Conservation (phyloP, 1,284 basidiomycete species). For the Trametes sp. region DNA sequence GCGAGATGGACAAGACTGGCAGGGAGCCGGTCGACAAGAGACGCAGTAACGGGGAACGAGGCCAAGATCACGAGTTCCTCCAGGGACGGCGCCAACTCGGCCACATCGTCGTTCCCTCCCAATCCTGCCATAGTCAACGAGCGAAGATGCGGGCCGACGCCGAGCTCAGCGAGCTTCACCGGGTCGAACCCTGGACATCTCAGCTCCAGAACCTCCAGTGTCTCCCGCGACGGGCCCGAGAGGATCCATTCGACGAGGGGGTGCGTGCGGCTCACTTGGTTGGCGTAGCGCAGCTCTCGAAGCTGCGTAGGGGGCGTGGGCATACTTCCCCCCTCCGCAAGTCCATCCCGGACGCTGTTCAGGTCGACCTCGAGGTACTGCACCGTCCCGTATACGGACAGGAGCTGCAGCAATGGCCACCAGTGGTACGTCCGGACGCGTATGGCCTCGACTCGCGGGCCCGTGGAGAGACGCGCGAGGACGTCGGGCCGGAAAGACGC, state of each 20-base stretch:
- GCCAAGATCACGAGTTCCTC: neutral
- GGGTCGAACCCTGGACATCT: neutral
- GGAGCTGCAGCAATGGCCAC: constrained; percentile 8
- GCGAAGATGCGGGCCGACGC: constrained; percentile 8
- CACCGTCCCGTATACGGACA: constrained; percentile 4
- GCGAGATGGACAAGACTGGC: constrained; percentile 13
- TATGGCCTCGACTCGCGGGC: neutral
- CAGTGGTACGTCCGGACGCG: constrained; percentile 2
- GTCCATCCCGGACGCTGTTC: neutral
- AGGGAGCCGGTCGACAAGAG: constrained; percentile 11
- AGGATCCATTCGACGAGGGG: constrained; percentile 9
- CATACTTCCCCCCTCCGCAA: neutral
- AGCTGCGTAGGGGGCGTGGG: neutral
- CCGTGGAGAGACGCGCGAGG: neutral
- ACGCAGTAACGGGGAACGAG: neutral
- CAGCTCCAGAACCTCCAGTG: constrained; percentile 15
- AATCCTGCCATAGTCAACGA: constrained; percentile 6
- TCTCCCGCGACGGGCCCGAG: neutral
- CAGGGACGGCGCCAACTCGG: neutral
- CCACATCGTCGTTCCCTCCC: constrained; percentile 6
- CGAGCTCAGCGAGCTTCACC: neutral
- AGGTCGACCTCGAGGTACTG: constrained; percentile 1
- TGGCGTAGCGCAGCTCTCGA: constrained; percentile 14
- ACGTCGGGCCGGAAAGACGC: constrained; percentile 10
- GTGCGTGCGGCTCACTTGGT: neutral